Evolutionary conservation across 768 basidiomycete genomes (phyloP).

Genomic region (Tremella fuciformis): DNA sequence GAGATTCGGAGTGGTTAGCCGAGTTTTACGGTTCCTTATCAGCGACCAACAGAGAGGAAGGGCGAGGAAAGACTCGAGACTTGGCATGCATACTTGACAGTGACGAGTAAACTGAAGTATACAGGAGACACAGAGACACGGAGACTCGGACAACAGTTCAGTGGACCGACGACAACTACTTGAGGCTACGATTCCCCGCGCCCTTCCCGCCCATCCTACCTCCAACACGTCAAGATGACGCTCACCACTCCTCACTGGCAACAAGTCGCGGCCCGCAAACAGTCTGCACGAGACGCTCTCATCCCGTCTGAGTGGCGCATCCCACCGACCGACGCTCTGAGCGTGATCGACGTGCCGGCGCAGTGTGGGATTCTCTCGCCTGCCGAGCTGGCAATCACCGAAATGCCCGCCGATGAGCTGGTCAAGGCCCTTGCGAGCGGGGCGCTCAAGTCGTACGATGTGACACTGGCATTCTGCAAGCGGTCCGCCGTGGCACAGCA

Average conservation of each 20-base stretch:
- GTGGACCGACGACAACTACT: no score
- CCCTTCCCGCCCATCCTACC: no score
- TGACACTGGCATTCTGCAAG: constrained; percentile 14
- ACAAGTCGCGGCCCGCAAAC: constrained; percentile 20
- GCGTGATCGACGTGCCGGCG: constrained; percentile 33
- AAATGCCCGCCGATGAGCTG: constrained; percentile 24
- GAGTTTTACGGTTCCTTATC: no score
- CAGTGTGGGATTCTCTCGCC: constrained; percentile 28
- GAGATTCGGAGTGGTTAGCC: no score
- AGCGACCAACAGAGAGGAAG: no score
- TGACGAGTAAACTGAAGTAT: no score
- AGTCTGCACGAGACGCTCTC: constrained; percentile 23
- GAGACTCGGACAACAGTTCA: no score
- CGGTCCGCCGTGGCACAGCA: constrained; percentile 41
- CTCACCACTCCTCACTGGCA: constrained; percentile 13
- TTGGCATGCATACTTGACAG: no score
- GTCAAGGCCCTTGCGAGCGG: constrained; percentile 22
- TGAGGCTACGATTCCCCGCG: no score
- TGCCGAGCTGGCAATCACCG: constrained; percentile 33
- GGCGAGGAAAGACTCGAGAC: no score
- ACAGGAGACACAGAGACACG: no score
- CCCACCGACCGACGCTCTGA: constrained; percentile 13
- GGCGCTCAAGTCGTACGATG: constrained; percentile 24
- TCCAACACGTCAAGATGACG: no score
- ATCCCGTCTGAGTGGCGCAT: constrained; percentile 34